phyloP scores from a whole-genome alignment of 371 early-diverging fungal genomes.

The Haplosporangium sp. region DNA sequence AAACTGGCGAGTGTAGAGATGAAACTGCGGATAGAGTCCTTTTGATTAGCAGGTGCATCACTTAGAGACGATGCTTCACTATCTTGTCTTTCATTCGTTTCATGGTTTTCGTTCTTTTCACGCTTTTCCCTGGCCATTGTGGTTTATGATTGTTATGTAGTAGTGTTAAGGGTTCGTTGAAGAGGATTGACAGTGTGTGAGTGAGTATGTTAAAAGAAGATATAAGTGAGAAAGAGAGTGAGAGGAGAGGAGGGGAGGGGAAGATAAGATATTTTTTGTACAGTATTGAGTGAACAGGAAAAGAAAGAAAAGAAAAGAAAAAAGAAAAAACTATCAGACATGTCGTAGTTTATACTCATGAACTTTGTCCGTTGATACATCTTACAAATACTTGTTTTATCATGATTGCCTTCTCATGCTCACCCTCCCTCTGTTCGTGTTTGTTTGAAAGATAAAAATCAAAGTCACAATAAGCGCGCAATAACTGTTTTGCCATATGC shows the following conservation, averaged over 20 bases:
- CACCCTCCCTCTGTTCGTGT: not conserved
- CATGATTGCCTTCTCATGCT: not conserved
- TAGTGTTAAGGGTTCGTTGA: not conserved
- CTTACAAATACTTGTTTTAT: too few species aligned
- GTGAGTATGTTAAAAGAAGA: not conserved
- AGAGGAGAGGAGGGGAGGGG: not conserved
- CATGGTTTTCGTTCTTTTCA: not conserved
- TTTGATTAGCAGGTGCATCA: slow-evolving; percentile 70
- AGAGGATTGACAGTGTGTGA: not conserved
- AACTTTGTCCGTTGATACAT: too few species aligned
- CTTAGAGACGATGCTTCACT: slow-evolving; percentile 24
- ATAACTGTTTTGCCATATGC: not conserved
- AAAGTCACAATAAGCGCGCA: not conserved
- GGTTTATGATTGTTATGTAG: not conserved
- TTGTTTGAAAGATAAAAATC: not conserved
- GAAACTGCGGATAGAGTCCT: slow-evolving; percentile 78
- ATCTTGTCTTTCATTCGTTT: not conserved
- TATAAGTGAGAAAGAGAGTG: slow-evolving; percentile 1
- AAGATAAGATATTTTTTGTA: not conserved
- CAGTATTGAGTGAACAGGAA: too few species aligned
- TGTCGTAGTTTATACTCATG: too few species aligned
- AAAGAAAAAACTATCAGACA: not conserved
- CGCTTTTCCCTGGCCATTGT: slow-evolving; percentile 11
- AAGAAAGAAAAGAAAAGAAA: not conserved
- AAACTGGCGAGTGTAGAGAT: slow-evolving; percentile 80